A percentile compares a stretch with the other conserved stretches of the same genome.
Conservation (phyloP, 805 yeast species). For the Candida ortonii region DNA sequence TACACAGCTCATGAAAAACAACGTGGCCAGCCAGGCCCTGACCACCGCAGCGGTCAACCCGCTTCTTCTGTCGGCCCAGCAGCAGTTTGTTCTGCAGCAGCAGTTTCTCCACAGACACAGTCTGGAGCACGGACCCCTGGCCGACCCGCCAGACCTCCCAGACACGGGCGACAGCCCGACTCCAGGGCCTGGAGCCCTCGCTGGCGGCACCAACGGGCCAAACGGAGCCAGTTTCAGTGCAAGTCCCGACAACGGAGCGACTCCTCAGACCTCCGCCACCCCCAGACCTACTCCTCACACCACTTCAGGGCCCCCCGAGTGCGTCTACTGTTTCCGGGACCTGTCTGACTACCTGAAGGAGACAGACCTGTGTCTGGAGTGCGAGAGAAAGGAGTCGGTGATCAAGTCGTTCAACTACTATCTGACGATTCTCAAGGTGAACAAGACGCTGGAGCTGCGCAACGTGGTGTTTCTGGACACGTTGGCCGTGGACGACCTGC, state of each 20-base stretch:
- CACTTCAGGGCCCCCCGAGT: slow-evolving; percentile 6
- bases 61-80: not conserved
- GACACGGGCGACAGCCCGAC: not conserved
- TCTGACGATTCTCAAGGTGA: slow-evolving; percentile 25
- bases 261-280: too few species aligned
- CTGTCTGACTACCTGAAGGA: slow-evolving; percentile 8
- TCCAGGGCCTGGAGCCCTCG: too few species aligned
- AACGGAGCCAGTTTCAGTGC: too few species aligned
- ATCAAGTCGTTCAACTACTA: slow-evolving; percentile 25
- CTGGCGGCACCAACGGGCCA: too few species aligned
- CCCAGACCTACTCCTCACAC: slow-evolving; percentile 1
- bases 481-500: slow-evolving; percentile 19
- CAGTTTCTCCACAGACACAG: slow-evolving; percentile 2
- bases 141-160: slow-evolving; percentile 3
- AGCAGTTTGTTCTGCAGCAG: slow-evolving; percentile 1
- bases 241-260: too few species aligned
- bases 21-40: slow-evolving; percentile 3
- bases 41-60: too few species aligned
- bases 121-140: slow-evolving; percentile 1
- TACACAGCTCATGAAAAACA: slow-evolving; percentile 8
- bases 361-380: slow-evolving; percentile 24
- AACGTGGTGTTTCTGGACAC: slow-evolving; percentile 25
- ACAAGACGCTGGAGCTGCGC: slow-evolving; percentile 24
- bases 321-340: slow-evolving; percentile 13
- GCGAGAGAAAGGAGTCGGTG: slow-evolving; percentile 25